These are phyloP conservation scores for Podaxis rugospora DNA, from an alignment of 768 basidiomycete genomes.

Conservation along the genomic window DNA sequence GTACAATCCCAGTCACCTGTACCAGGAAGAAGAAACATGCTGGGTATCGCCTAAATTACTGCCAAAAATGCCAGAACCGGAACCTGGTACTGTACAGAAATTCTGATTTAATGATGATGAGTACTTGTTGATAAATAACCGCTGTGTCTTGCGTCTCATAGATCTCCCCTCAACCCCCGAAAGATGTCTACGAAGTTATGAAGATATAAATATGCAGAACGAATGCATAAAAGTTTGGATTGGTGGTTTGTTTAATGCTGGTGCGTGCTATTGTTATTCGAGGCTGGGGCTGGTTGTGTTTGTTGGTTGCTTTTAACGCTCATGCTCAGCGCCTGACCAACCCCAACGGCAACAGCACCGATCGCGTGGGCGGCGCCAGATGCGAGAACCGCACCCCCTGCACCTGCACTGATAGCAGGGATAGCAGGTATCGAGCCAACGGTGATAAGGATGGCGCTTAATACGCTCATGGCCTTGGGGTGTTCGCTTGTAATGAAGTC, in stretches of 20 bases:
- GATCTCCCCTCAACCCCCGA: neutral
- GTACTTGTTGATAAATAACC: neutral
- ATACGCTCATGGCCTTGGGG: slow-evolving; percentile 66
- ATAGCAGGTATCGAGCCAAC: slow-evolving; percentile 72
- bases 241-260: neutral
- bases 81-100: neutral
- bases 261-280: neutral
- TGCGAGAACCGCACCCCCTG: slow-evolving; percentile 70
- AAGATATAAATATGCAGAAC: neutral
- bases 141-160: neutral
- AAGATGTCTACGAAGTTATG: neutral
- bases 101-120: neutral
- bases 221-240: neutral
- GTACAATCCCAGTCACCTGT: neutral
- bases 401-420: slow-evolving; percentile 63
- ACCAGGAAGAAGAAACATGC: slow-evolving; percentile 2
- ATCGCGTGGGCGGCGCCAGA: slow-evolving; percentile 73
- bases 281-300: slow-evolving; percentile 3
- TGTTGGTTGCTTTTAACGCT: slow-evolving; percentile 26
- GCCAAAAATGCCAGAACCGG: neutral
- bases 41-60: slow-evolving; percentile 8
- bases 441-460: slow-evolving; percentile 76
- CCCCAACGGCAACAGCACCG: slow-evolving; percentile 72
- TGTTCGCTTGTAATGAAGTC: slow-evolving; percentile 73
- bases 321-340: slow-evolving; percentile 47